Base-by-base conservation (phyloP, 306 rosid genomes). In the Castanea sativa region DNA sequence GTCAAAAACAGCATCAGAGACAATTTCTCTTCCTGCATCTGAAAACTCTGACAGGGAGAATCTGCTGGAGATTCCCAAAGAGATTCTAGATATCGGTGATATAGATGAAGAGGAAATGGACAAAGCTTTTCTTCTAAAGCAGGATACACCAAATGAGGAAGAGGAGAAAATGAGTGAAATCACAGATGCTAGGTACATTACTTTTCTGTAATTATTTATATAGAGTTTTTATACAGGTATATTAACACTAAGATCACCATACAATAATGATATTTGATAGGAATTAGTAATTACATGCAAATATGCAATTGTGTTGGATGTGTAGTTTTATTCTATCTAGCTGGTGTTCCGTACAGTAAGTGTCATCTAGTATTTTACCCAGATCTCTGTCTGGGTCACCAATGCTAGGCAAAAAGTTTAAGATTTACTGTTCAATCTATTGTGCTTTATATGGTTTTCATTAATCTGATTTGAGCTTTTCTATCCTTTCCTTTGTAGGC, bases 151-250 rank as follows among this genome's bases (percentile, higher is more conserved):
- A 43, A 81, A 80, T 76, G 88, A 80, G 69, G 83, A 67, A 19
- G 83, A 80, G 55, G 58, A 53, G 49, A 86, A 76, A 80, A 55
- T 83, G 43, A 76, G 78, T 77, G 87, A 86, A 76, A 58, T 85
- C 29, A 85, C 18, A 80, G 92, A 89, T 72, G 52, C 74, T 43
- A 33, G 87, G 98, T 92, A 91, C 33, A 88, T 84, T 23, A 2
- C 63, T 43, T 16, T 16, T 73, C 25, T 32, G 38, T 38, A 60
- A 21, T 83, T 16, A 58, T 59, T 35, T 19, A 33, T 67, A 19
- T 35, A 33, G 72, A 19, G 53, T 16, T 65, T 59, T 35, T 19
- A 33, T 67, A 35, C 10, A 19, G 72, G 9, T 33, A 33, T 59
- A 19, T 67, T 33, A 35, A 16, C 14, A 5, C 27, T 67, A 32